A percentile compares a stretch with the other conserved stretches of the same genome.
phyloP scores from a whole-genome alignment of 306 rosid genomes.

The Begonia fuchsioides region DNA sequence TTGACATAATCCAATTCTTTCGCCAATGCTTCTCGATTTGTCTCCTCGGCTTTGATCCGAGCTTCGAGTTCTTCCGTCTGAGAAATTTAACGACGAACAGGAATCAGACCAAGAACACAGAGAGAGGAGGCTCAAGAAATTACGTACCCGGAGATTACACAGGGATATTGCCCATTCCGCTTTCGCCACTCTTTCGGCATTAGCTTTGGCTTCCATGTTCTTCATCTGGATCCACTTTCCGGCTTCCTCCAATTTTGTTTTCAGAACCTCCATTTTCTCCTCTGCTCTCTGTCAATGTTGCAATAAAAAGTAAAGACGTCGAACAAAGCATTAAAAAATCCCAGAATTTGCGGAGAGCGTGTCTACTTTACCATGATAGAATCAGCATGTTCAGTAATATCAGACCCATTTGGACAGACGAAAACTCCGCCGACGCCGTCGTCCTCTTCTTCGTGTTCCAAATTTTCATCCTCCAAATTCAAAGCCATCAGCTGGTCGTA shows the following conservation, averaged over 20 bases:
- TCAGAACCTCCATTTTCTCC: slow-evolving; percentile 28
- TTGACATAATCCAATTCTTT: slow-evolving; percentile 25
- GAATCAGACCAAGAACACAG: background rate
- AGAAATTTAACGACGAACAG: background rate
- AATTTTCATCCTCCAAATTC: slow-evolving; percentile 24
- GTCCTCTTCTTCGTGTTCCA: slow-evolving; percentile 8
- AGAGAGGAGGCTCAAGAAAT: background rate
- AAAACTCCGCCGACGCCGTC: slow-evolving; percentile 13
- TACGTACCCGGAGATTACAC: slow-evolving; percentile 39
- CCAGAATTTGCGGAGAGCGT: background rate
- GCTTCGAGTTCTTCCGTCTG: slow-evolving; percentile 45
- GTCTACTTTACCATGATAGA: slow-evolving; percentile 29
- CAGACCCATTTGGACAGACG: slow-evolving; percentile 31
- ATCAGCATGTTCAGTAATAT: slow-evolving; percentile 18
- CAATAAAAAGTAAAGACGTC: too few relatives aligned
- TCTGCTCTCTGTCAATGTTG: slow-evolving; percentile 21
- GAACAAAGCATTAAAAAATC: background rate
- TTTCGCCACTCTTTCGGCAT: slow-evolving; percentile 29
- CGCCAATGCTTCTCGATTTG: slow-evolving; percentile 16
- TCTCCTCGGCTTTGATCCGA: slow-evolving; percentile 24
- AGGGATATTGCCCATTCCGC: slow-evolving; percentile 63
- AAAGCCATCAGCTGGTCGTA: slow-evolving; percentile 31
- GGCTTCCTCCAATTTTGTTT: slow-evolving; percentile 29
- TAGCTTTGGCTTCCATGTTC: slow-evolving; percentile 38
- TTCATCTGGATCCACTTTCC: slow-evolving; percentile 23